Base-by-base conservation (phyloP, 176 grass and related monocot species). In the Elymus sibiricus region DNA sequence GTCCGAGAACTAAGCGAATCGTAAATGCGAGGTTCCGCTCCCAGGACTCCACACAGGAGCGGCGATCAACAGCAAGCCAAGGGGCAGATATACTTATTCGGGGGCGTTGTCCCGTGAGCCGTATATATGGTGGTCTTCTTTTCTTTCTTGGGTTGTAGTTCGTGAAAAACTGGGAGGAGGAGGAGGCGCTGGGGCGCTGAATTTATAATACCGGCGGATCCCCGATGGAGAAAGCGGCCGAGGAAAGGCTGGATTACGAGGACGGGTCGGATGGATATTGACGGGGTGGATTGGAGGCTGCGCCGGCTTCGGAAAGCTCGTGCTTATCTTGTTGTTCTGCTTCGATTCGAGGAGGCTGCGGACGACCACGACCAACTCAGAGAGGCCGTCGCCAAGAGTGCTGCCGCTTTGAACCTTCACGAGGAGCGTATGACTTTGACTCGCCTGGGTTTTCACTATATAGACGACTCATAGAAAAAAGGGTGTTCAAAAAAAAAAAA, bases 301-400 rank as follows among this genome's bases (percentile, higher is more conserved):
- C 38, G 15, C 29, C 78, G 78, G 59, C 37, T 64, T 12, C 59
- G 77, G 21, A 25, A 21, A 43, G 5, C 24, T 46, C 12, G 59
- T 28, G 60, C 59, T 79, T 79, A 79, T 79, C 71, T 28, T 74
- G 28, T 53, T 76, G 46, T 9, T 53, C 28, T 55, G 26, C 28
- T 56, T 22, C 17, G 53, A 56, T 76, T 53, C 16, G 16, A 76
- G 44, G 73, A 55, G 46, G 8, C 74, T 55, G 46, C 46, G 26
- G 74, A 10, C 16, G 74, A 76, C 27, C 15, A 55, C 27, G 27
- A 76, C 46, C 74, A 27, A 17, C 72, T 25, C 35, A 42, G 13
- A 21, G 44, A 26, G 76, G 55, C 22, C 37, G 9, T 65, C 78
- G 38, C 78, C 60, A 80, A 80, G 60, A 46, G 78, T 65, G 78